A percentile compares a stretch with the other conserved stretches of the same genome.
phyloP scores from a whole-genome alignment of 768 basidiomycete genomes.

The Suillus bovinus region DNA sequence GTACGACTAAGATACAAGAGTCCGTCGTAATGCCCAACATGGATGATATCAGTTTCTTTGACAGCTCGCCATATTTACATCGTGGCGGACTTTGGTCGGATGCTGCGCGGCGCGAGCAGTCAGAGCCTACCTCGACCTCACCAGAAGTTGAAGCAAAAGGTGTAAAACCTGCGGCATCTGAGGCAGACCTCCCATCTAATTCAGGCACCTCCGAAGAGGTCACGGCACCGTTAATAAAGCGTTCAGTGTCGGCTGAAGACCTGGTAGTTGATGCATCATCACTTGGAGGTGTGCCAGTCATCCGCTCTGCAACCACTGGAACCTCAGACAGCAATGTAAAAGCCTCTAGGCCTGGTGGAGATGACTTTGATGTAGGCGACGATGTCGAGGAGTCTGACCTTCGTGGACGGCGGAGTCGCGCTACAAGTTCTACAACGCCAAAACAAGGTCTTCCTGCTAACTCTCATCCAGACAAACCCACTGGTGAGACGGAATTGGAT shows the following conservation, averaged over 20 bases:
- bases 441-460: constrained; percentile 30
- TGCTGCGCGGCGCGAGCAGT: constrained; percentile 50
- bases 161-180: constrained; percentile 15
- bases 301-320: constrained; percentile 25
- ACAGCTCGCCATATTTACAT: constrained; percentile 59
- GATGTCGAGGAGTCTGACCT: constrained; percentile 26
- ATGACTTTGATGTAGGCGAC: constrained; percentile 30
- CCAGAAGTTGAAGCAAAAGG: constrained; percentile 7
- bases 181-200: constrained; percentile 28
- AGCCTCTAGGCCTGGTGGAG: constrained; percentile 40
- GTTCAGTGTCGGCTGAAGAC: constrained; percentile 35
- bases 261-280: constrained; percentile 22
- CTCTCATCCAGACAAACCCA: constrained; percentile 5
- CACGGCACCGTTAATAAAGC: constrained; percentile 17
- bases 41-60: constrained; percentile 98
- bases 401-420: constrained; percentile 28
- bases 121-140: constrained; percentile 15
- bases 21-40: constrained; percentile 96
- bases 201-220: constrained; percentile 35
- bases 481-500: constrained; percentile 21
- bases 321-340: constrained; percentile 26
- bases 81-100: constrained; percentile 93
- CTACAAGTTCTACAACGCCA: constrained; percentile 20
- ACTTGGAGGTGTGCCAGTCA: constrained; percentile 21
- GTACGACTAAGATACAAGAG: constrained; percentile 71